Percentiles rank a stretch among this genome's conserved stretches.
phyloP scores from a whole-genome alignment of 208 protist genomes.

The Acanthamoeba royreba region DNA sequence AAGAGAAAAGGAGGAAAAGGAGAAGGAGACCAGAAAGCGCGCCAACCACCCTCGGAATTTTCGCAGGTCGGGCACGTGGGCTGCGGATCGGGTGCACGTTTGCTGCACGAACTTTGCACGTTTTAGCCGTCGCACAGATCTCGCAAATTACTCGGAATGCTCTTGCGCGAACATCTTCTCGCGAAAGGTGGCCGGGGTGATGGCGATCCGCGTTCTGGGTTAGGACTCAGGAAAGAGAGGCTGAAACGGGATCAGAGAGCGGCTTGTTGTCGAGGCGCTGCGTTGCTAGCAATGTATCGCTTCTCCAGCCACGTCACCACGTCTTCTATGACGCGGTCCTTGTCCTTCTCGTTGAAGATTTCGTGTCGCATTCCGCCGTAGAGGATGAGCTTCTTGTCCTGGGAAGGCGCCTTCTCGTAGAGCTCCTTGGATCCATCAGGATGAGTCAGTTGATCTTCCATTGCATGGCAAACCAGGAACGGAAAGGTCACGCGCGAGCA shows the following conservation, averaged over 20 bases:
- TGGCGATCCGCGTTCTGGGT: too few species aligned
- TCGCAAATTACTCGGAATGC: neutral
- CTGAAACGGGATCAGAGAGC: too few species aligned
- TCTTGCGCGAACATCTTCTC: neutral
- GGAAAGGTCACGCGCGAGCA: neutral
- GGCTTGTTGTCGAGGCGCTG: too few species aligned
- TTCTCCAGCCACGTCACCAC: neutral
- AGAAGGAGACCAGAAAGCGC: neutral
- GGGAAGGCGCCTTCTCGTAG: neutral
- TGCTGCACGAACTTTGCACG: neutral
- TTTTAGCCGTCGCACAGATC: neutral
- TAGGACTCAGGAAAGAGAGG: too few species aligned
- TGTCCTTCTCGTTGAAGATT: neutral
- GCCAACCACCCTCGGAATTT: neutral
- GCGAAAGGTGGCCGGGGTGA: too few species aligned
- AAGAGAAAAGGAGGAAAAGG: neutral
- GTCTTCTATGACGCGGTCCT: neutral
- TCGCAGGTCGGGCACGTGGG: neutral
- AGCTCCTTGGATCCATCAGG: neutral
- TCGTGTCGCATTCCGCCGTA: slow-evolving; percentile 23
- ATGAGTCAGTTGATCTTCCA: neutral
- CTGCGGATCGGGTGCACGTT: neutral
- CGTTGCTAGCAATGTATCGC: neutral
- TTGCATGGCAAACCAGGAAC: neutral
- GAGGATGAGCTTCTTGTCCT: neutral